phyloP scores from a whole-genome alignment of 164 flowering plant species.

The Vitis rotundifolia region DNA sequence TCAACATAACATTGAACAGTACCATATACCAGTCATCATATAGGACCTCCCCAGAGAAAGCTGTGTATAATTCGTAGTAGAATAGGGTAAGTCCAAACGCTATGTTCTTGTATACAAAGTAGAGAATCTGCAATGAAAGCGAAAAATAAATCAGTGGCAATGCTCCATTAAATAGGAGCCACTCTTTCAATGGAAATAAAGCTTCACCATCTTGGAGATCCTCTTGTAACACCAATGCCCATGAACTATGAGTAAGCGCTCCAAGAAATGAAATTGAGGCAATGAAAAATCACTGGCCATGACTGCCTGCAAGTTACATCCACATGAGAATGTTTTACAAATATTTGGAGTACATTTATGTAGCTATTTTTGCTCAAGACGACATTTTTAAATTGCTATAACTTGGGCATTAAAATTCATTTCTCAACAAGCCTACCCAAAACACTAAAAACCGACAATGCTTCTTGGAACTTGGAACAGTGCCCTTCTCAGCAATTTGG shows the following conservation, averaged over 20 bases:
- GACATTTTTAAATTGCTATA: too few species aligned
- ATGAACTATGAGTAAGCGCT: slow-evolving; percentile 60
- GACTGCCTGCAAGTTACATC: slow-evolving; percentile 47
- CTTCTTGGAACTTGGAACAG: too few species aligned
- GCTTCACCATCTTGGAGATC: slow-evolving; percentile 54
- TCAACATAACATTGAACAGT: slow-evolving; percentile 55
- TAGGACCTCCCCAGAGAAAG: slow-evolving; percentile 45
- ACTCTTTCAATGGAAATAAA: background rate
- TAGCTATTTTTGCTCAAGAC: too few species aligned
- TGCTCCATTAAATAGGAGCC: background rate
- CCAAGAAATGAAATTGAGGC: slow-evolving; percentile 57
- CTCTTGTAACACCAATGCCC: slow-evolving; percentile 81
- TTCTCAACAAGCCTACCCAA: too few species aligned
- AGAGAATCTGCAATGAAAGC: slow-evolving; percentile 44
- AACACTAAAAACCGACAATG: too few species aligned
- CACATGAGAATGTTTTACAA: background rate
- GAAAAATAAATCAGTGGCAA: background rate
- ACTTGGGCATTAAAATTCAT: too few species aligned
- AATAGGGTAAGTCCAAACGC: slow-evolving; percentile 67
- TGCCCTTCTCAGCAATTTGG: too few species aligned
- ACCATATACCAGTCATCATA: slow-evolving; percentile 68
- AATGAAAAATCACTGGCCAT: slow-evolving; percentile 73
- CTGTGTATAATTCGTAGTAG: slow-evolving; percentile 49
- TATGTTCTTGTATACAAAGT: slow-evolving; percentile 66
- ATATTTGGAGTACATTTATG: background rate